These are phyloP conservation scores for Boletus rufocinnamomeus DNA, from an alignment of 768 basidiomycete species.

Conservation along the genomic window DNA sequence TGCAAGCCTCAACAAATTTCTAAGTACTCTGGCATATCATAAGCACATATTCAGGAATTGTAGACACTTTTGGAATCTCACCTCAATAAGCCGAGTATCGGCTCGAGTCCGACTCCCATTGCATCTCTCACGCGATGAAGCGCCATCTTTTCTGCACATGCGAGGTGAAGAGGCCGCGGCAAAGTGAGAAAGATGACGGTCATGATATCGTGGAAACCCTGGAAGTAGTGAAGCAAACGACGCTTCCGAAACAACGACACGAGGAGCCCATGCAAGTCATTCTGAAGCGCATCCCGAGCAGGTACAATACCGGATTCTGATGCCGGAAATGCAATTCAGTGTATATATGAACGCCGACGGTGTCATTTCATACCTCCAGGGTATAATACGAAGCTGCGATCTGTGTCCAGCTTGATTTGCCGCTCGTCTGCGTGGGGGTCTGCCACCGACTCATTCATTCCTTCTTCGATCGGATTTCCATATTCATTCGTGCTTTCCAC, in stretches of 20 bases:
- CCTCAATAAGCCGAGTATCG: conserved; percentile 81
- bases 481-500: conserved; percentile 16
- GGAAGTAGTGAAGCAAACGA: conserved; percentile 76
- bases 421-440: conserved; percentile 72
- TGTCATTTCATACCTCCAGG: conserved; percentile 65
- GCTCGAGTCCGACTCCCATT: conserved; percentile 84
- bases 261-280: conserved; percentile 68
- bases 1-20: conserved; percentile 67
- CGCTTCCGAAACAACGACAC: conserved; percentile 73
- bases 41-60: not conserved
- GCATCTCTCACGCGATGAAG: conserved; percentile 67
- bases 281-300: conserved; percentile 56
- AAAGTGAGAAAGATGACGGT: conserved; percentile 81
- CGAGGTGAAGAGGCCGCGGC: conserved; percentile 56
- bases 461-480: conserved; percentile 4
- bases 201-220: conserved; percentile 94
- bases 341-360: conserved; percentile 10
- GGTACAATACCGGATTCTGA: conserved; percentile 21
- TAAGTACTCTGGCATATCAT: conserved; percentile 55
- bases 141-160: conserved; percentile 46
- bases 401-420: conserved; percentile 87
- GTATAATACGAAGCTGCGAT: conserved; percentile 92
- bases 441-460: not conserved
- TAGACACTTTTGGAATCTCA: conserved; percentile 19
- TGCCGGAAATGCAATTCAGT: conserved; percentile 12